Evolutionary conservation across 2,329 filamentous ascomycete genomes (phyloP), one percentile per base, ranked within the genome.

Genomic region (Uncinocarpus reesii): DNA sequence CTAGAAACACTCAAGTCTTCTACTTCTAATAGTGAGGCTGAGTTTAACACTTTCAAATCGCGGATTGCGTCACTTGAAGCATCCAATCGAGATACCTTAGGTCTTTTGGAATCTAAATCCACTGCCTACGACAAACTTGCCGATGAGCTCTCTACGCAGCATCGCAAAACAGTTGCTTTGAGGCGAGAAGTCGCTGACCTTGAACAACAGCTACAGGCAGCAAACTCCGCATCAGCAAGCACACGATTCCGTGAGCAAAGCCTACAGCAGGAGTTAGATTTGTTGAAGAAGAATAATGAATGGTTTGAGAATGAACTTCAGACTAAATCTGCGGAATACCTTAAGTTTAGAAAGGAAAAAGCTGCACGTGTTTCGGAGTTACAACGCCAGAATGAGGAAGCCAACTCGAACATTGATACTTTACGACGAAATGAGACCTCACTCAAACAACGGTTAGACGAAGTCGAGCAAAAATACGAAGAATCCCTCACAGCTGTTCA

Each of bases 341-440:
- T 90, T 56, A 95, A 89, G 61, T 90, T 85, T 66, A 81, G 92
- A 54, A 96, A 95, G 62, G 92, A 98, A 63, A 96, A 95, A 74
- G 86, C 86, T 53, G 83, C 87, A 1, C 84, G 86, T 32, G 86
- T 96, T 57, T 79, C 88, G 7, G 86, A 93, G 59, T 78, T 98
- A 23, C 86, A 95, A 65, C 84, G 88, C 46, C 79, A 84, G 52
- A 85, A 90, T 56, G 90, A 96, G 57, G 92, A 98, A 56, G 80
- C 84, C 37, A 81, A 77, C 54, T 82, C 84, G 16, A 83, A 78
- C 26, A 76, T 88, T 45, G 87, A 95, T 48, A 77, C 83, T 7
- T 71, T 94, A 18, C 83, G 84, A 60, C 82, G 85, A 32, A 85
- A 80, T 32, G 89, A 95, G 61, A 80, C 85, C 51, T 78, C 84